Evolutionary conservation across 768 basidiomycete species (phyloP).

Genomic region (Gloeophyllum trabeum): DNA sequence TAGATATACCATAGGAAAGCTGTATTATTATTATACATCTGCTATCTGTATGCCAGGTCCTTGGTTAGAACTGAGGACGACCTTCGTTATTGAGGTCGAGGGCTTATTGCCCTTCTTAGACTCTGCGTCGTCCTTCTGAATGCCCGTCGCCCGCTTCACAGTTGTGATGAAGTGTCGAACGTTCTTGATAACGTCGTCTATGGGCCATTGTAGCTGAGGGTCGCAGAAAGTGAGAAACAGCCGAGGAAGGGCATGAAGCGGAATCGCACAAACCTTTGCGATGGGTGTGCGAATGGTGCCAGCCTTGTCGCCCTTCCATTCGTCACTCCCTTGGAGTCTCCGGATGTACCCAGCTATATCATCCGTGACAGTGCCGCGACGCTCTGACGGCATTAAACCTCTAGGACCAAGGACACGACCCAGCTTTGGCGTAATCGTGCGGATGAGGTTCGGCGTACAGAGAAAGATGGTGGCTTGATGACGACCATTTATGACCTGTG

Average conservation of each 20-base stretch:
- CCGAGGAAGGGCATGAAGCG: constrained; percentile 2
- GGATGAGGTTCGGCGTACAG: constrained; percentile 70
- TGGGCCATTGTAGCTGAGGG: constrained; percentile 57
- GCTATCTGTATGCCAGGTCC: constrained; percentile 86
- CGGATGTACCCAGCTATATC: constrained; percentile 77
- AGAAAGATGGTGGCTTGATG: constrained; percentile 78
- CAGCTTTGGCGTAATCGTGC: constrained; percentile 68
- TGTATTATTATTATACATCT: constrained; percentile 46
- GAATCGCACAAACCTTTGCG: constrained; percentile 43
- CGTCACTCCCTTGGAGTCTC: constrained; percentile 68
- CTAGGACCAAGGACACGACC: constrained; percentile 76
- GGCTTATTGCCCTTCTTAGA: constrained; percentile 9
- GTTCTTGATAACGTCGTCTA: constrained; percentile 71
- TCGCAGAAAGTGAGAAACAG: too few species aligned
- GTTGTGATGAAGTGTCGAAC: constrained; percentile 63
- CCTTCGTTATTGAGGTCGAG: constrained; percentile 47
- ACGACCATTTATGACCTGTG: constrained; percentile 61
- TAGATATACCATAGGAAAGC: not conserved
- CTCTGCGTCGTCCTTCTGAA: constrained; percentile 36
- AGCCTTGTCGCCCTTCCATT: constrained; percentile 87
- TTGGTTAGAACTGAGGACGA: constrained; percentile 75
- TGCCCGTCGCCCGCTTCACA: constrained; percentile 67
- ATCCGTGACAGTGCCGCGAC: constrained; percentile 89
- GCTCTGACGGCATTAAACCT: constrained; percentile 91
- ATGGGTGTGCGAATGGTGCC: constrained; percentile 81